Evolutionary conservation across 805 yeast species (phyloP).

Genomic region (Tetrapisispora taiwanensis): DNA sequence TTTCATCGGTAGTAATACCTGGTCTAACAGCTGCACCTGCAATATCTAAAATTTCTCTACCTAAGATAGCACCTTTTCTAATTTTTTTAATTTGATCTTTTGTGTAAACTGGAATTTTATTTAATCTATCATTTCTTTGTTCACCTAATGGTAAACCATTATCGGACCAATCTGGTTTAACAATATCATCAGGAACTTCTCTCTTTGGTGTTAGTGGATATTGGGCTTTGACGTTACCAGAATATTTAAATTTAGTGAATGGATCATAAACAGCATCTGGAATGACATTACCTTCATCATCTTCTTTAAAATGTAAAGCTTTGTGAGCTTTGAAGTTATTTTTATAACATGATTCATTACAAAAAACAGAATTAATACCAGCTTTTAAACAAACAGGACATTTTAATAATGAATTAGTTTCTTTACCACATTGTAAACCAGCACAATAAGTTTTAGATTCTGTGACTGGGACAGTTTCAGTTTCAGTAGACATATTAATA

Average conservation of each 20-base stretch:
- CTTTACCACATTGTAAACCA: conserved; percentile 78
- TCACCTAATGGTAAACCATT: conserved; percentile 76
- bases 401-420: conserved; percentile 62
- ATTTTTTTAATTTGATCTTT: conserved; percentile 66
- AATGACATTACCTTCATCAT: conserved; percentile 32
- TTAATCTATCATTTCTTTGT: conserved; percentile 57
- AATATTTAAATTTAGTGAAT: conserved; percentile 64
- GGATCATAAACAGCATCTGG: conserved; percentile 55
- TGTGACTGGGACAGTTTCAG: conserved; percentile 2
- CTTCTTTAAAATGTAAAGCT: conserved; percentile 55
- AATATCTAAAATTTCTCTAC: conserved; percentile 80
- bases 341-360: conserved; percentile 77
- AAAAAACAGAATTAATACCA: conserved; percentile 51
- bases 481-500: background rate
- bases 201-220: conserved; percentile 77
- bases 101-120: conserved; percentile 51
- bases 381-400: conserved; percentile 87
- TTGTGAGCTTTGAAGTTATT: conserved; percentile 66
- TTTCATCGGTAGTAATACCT: conserved; percentile 87
- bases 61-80: conserved; percentile 62
- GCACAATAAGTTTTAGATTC: conserved; percentile 38
- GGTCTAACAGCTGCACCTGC: conserved; percentile 79
- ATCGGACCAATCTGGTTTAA: conserved; percentile 71
- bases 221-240: conserved; percentile 65
- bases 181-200: conserved; percentile 59